These are phyloP conservation scores for Fusarium solani-melongenae DNA, from an alignment of 2,329 filamentous ascomycete genomes.

Conservation along the genomic window DNA sequence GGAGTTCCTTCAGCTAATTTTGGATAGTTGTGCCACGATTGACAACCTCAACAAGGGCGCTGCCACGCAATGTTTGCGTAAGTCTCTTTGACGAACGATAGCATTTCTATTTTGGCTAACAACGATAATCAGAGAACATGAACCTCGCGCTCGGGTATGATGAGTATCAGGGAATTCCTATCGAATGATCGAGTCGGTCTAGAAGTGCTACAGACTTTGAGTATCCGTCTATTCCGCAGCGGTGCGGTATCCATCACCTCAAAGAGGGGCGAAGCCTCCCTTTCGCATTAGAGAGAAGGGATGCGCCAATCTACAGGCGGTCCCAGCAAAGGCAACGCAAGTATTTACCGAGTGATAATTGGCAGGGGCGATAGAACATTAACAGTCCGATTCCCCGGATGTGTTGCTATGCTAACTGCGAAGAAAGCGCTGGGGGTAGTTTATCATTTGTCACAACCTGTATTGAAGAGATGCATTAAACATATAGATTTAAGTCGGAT, in stretches of 20 bases:
- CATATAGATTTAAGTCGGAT: neutral
- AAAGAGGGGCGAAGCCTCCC: neutral
- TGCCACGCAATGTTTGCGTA: neutral
- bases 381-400: neutral
- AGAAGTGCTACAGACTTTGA: neutral
- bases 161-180: constrained; percentile 88
- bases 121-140: constrained; percentile 79
- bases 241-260: neutral
- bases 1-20: neutral
- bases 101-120: constrained; percentile 65
- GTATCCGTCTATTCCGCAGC: neutral
- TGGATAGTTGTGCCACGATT: neutral
- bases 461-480: neutral
- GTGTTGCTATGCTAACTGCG: neutral
- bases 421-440: neutral
- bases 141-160: constrained; percentile 89
- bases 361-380: neutral
- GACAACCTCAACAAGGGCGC: constrained; percentile 4
- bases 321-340: neutral
- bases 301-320: neutral
- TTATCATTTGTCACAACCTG: neutral
- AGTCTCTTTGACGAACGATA: neutral
- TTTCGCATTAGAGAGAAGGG: neutral
- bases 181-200: neutral
- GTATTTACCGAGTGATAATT: neutral